phyloP scores from a whole-genome alignment of 2,329 filamentous ascomycete species.

The Penicillium sp. region DNA sequence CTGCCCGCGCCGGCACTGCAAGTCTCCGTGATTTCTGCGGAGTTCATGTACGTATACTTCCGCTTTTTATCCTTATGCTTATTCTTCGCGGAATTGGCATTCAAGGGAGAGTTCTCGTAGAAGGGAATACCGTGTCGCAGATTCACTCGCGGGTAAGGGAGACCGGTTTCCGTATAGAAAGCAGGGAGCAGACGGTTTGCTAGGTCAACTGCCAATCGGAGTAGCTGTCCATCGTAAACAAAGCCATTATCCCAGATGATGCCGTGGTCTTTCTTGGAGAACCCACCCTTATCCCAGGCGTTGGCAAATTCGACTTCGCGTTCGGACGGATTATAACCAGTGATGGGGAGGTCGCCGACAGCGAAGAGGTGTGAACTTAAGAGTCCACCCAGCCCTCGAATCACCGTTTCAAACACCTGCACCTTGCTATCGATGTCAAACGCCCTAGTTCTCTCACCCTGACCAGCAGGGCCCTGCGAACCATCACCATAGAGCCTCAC shows the following conservation, averaged over 20 bases:
- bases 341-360: slow-evolving; percentile 84
- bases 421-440: slow-evolving; percentile 98
- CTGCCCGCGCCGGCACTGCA: slow-evolving; percentile 97
- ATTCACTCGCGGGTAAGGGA: slow-evolving; percentile 95
- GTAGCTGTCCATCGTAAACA: slow-evolving; percentile 83
- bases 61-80: slow-evolving; percentile 10
- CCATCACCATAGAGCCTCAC: slow-evolving; percentile 89
- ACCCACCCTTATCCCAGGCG: slow-evolving; percentile 44
- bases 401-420: slow-evolving; percentile 97
- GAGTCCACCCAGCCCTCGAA: slow-evolving; percentile 83
- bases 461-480: slow-evolving; percentile 66
- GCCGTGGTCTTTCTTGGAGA: slow-evolving; percentile 28
- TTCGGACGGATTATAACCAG: slow-evolving; percentile 67
- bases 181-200: slow-evolving; percentile 83
- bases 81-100: slow-evolving; percentile 55
- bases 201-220: slow-evolving; percentile 87
- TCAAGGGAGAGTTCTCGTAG: slow-evolving; percentile 82
- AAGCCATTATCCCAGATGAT: slow-evolving; percentile 79
- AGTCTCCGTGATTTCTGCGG: slow-evolving; percentile 84
- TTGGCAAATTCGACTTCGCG: slow-evolving; percentile 43
- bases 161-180: slow-evolving; percentile 86
- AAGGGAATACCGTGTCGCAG: slow-evolving; percentile 89
- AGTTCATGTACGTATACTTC: slow-evolving; percentile 17
- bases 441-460: slow-evolving; percentile 73
- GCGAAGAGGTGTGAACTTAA: slow-evolving; percentile 94